Conservation (phyloP, 2,329 filamentous ascomycete species). For the Monosporascus sp. region DNA sequence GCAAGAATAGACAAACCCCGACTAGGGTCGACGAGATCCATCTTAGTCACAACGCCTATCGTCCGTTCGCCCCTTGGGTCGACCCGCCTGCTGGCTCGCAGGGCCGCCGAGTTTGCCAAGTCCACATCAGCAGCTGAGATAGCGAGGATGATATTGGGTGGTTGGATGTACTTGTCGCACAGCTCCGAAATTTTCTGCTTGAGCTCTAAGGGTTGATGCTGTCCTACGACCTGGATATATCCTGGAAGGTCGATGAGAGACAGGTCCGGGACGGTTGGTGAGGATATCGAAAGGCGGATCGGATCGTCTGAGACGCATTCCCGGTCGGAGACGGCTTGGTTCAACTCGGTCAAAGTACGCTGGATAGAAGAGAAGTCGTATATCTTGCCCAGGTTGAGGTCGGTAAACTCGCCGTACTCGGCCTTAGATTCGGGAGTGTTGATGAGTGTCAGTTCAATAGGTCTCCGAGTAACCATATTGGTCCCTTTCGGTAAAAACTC, state of each 20-base stretch:
- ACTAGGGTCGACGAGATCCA: constrained; percentile 87
- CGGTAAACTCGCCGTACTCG: constrained; percentile 95
- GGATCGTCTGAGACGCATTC: constrained; percentile 96
- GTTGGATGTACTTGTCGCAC: constrained; percentile 96
- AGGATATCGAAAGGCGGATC: constrained; percentile 93
- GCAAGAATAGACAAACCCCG: constrained; percentile 74
- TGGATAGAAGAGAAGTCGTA: constrained; percentile 91
- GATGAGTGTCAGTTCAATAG: constrained; percentile 92
- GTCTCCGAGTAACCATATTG: constrained; percentile 95
- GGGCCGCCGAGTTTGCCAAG: constrained; percentile 88
- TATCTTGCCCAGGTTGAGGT: constrained; percentile 81
- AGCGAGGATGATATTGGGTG: constrained; percentile 92
- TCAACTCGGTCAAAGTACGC: constrained; percentile 88
- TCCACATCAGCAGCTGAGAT: constrained; percentile 98
- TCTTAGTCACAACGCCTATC: constrained; percentile 98
- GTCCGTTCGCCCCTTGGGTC: constrained; percentile 93
- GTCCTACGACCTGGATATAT: constrained; percentile 92
- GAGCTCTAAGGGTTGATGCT: constrained; percentile 83
- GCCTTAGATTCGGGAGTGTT: constrained; percentile 83
- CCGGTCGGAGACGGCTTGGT: constrained; percentile 81
- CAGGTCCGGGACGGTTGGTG: constrained; percentile 88
- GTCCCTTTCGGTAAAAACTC: constrained; percentile 97
- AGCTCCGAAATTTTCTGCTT: constrained; percentile 95
- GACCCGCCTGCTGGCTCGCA: constrained; percentile 83
- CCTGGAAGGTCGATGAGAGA: constrained; percentile 94